Percentiles rank a stretch among this genome's conserved stretches.
Evolutionary conservation across 129 eudicot species (phyloP).

Genomic region (Centella asiatica): DNA sequence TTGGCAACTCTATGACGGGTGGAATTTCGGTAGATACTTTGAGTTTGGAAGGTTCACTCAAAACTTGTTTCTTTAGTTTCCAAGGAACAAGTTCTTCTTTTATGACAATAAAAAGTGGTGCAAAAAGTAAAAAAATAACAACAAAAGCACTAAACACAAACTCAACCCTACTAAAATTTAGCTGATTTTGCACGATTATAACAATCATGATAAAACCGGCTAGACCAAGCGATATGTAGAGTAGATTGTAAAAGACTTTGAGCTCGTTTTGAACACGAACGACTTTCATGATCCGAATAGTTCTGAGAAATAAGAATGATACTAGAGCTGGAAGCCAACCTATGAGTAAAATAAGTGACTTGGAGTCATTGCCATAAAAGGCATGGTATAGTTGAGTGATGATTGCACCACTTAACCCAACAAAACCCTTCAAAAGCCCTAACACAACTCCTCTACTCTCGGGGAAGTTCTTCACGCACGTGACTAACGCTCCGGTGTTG

Average conservation of each 20-base stretch:
- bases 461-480: slow-evolving; percentile 73
- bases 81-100: slow-evolving; percentile 41
- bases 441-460: slow-evolving; percentile 70
- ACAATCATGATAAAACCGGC: slow-evolving; percentile 78
- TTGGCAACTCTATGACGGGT: neutral
- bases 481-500: slow-evolving; percentile 70
- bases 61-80: slow-evolving; percentile 14
- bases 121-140: slow-evolving; percentile 43
- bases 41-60: neutral
- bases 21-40: slow-evolving; percentile 24
- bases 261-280: slow-evolving; percentile 44
- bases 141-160: slow-evolving; percentile 28
- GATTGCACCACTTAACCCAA: slow-evolving; percentile 80
- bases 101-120: slow-evolving; percentile 41
- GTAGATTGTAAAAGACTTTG: slow-evolving; percentile 42
- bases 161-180: slow-evolving; percentile 24
- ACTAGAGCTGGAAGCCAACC: slow-evolving; percentile 68
- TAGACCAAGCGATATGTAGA: slow-evolving; percentile 53
- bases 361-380: slow-evolving; percentile 41
- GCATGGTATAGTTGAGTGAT: slow-evolving; percentile 62
- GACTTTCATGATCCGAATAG: slow-evolving; percentile 40
- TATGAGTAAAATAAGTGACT: slow-evolving; percentile 50
- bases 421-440: slow-evolving; percentile 74
- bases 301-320: slow-evolving; percentile 39
- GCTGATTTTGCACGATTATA: slow-evolving; percentile 42